phyloP scores from a whole-genome alignment of 192 early-diverging fungal species.

The Coemansia sp. region DNA sequence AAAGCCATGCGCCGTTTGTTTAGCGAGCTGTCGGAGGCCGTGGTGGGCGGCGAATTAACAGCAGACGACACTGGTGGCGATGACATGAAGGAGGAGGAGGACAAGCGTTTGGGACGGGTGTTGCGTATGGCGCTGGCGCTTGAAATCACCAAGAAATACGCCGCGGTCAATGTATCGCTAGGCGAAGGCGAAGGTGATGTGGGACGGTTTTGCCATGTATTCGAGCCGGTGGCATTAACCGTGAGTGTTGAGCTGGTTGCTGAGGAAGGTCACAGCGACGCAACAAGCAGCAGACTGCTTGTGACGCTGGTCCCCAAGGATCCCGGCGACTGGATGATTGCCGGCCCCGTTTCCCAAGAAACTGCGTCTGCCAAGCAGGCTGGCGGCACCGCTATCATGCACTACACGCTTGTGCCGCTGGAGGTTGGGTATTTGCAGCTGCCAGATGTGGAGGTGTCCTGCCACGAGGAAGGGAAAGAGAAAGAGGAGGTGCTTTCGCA shows the following conservation, averaged over 20 bases:
- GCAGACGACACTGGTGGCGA: neutral
- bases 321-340: slow-evolving; percentile 34
- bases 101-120: neutral
- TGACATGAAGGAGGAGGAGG: neutral
- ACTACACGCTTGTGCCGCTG: slow-evolving; percentile 38
- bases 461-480: slow-evolving; percentile 18
- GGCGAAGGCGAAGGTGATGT: neutral
- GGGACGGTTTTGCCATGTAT: slow-evolving; percentile 20
- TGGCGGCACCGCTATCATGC: neutral
- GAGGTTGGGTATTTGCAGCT: slow-evolving; percentile 32
- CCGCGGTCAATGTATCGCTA: slow-evolving; percentile 14
- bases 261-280: neutral
- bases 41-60: slow-evolving; percentile 9
- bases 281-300: slow-evolving; percentile 7
- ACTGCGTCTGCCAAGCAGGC: slow-evolving; percentile 9
- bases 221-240: slow-evolving; percentile 17
- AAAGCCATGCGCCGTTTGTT: slow-evolving; percentile 15
- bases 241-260: slow-evolving; percentile 19
- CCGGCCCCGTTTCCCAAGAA: slow-evolving; percentile 20
- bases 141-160: slow-evolving; percentile 1
- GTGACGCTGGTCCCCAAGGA: slow-evolving; percentile 20
- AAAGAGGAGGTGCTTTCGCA: too few relatives aligned
- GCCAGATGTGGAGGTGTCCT: slow-evolving; percentile 40
- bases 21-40: neutral
- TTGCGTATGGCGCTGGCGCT: neutral